Evolutionary conservation across 768 basidiomycete genomes (phyloP), one percentile per base, ranked within the genome.

Genomic region (Candolleomyces eurysporus): DNA sequence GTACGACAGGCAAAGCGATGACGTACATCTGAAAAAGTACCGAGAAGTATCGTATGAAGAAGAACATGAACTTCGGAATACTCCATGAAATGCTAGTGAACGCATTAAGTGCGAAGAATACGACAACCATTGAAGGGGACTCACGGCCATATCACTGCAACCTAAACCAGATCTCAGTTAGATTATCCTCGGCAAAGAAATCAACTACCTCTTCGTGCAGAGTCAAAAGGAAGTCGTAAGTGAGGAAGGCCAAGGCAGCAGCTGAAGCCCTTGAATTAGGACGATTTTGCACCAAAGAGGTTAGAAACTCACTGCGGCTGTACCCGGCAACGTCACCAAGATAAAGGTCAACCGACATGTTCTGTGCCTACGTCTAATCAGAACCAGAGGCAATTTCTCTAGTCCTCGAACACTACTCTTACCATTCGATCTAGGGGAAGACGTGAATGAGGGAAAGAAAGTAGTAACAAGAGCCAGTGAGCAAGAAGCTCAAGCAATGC

Each of bases 221-320:
- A 9, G 78, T 79, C 36, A 79, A 71, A 32, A 73, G 56, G 17
- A 79, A 76, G 60, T 81, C 79, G 72, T 78, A 81, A 9, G 73
- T 59, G 19, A 80, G 70, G 59, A 78, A 78, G 5, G 72, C 63
- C 43, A 78, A 65, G 2, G 78, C 68, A 5, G 75, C 75, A 30
- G 77, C 77, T 78, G 58, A 8, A 54, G 5, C 39, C 30, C 19
- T 36, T 11, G 11, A 7, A 36, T 36, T 11, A 36, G 36, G 26
- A 26, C 26, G n/a, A n/a, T 36, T 36, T 36, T 11, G 6, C 11
- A 7, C n/a, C n/a, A 36, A 36, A 36, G 36, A 2, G 36, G n/a
- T 1, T 1, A 36, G 36, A 36, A 11, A 6, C 36, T 36, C 36
- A 36, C 36, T 36, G 36, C 36, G 36, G 36, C 36, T 36, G 36